Percentiles rank a stretch among this genome's conserved stretches.
Conservation (phyloP, 192 early-diverging fungal species). For the Umbelopsis ramanniana region DNA sequence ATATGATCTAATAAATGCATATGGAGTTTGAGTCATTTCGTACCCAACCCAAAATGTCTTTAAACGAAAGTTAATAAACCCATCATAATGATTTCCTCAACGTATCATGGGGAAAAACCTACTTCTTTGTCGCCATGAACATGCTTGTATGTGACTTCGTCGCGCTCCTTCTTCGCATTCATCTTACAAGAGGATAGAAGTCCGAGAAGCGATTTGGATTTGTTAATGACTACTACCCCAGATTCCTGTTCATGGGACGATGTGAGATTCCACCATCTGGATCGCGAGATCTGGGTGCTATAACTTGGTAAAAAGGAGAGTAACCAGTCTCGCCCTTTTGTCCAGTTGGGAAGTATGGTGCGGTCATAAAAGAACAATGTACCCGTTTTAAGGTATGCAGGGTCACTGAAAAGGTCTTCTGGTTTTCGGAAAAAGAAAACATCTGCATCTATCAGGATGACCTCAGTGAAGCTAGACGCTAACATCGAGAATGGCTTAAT, state of each 20-base stretch:
- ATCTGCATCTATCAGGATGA: conserved; percentile 74
- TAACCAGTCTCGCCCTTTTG: conserved; percentile 47
- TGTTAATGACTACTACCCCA: conserved; percentile 64
- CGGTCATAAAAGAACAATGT: conserved; percentile 69
- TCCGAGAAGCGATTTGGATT: conserved; percentile 50
- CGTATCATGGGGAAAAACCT: background rate
- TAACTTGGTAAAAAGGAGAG: conserved; percentile 50
- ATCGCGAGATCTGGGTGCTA: conserved; percentile 39
- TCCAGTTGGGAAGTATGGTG: conserved; percentile 48
- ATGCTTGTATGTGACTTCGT: conserved; percentile 47
- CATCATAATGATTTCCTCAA: background rate
- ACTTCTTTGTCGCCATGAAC: conserved; percentile 71
- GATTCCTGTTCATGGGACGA: conserved; percentile 66
- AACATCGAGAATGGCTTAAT: conserved; percentile 72
- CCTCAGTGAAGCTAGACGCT: conserved; percentile 60
- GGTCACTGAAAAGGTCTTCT: conserved; percentile 51
- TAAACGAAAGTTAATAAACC: background rate
- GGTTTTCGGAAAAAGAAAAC: conserved; percentile 68
- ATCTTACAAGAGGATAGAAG: conserved; percentile 58
- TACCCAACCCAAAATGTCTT: conserved; percentile 65
- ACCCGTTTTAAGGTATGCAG: conserved; percentile 49
- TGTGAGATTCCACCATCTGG: conserved; percentile 43
- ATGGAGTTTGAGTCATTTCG: conserved; percentile 62
- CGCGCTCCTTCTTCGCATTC: conserved; percentile 55
- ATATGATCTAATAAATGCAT: conserved; percentile 51